Base-by-base conservation (phyloP, 345 rosid genomes). In the Melaleuca alternifolia region DNA sequence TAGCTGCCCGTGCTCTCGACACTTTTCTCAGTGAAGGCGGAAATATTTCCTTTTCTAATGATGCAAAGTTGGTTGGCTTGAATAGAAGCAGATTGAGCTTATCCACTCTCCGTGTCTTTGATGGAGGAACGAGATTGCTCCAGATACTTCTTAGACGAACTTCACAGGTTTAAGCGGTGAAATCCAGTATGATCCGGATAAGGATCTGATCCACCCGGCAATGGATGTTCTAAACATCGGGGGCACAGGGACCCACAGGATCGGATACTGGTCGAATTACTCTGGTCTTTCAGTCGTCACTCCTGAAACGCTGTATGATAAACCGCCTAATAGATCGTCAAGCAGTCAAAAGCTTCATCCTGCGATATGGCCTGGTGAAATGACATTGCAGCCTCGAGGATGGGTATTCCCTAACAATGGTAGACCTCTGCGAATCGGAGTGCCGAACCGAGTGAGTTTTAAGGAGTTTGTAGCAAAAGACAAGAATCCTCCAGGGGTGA, bases 391-490 rank as follows among this genome's bases (percentile, higher is more conserved):
- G 16, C 99, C 99, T 18, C 93, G 92, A 82, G 99, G 99, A 79
- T 96, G 99, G 99, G 97, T 95, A 24, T 96, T 97, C 90, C 96
- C 99, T 12, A 89, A 95, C 90, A 96, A 97, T 83, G 99, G 98
- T 86, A 88, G 90, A 89, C 95, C 97, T 14, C 92, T 97, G 46
- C 90, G 91, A 44, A 96, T 96, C 76, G 96, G 91, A 1, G 98
- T 97, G 86, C 99, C 99, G 41, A 82, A 96, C 90, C 94, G 99
- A 46, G 92, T 92, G 83, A 89, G 92, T 90, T 97, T 89, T 86
- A 87, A 88, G 86, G 91, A 95, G 87, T 93, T 91, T 89, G 94
- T 88, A 79, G 84, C 90, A 11, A 92, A 89, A 89, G 99, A 96
- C 84, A 90, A 86, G 15, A 87, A 88, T 77, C 93, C 98, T 5